Base-by-base conservation (phyloP, 768 basidiomycete species). In the Mycena haematopus region DNA sequence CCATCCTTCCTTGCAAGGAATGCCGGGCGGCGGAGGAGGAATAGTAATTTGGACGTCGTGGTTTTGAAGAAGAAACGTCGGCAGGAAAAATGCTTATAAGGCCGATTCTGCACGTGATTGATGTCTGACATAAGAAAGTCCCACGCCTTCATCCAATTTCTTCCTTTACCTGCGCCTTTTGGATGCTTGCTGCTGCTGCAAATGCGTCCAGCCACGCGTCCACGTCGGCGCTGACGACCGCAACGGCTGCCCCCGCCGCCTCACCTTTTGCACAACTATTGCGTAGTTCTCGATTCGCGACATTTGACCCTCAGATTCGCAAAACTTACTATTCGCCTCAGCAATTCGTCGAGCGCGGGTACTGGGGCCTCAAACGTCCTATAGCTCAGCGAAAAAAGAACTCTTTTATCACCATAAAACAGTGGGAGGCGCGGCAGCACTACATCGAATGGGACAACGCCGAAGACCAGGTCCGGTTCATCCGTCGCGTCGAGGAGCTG, bases 311-410 rank as follows among this genome's bases (percentile, higher is more conserved):
- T 0, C 70, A 73, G 49, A 92, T 96, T 62, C 82, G 83, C 49
- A 93, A 94, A 70, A 85, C 92, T 21, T 95, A 94, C 75, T 84
- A 87, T 17, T 78, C 92, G 0, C 82, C 84, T 49, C 82, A 84
- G 22, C 88, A 89, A 45, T 82, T 91, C 71, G 86, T 88, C 14
- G 80, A 88, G 67, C 85, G 92, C 27, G 91, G 92, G 56, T 84
- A 93, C 77, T 96, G 87, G 84, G 93, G 93, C 24, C 78, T 95
- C 64, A 96, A 96, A 75, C 88, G 93, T 0, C 89, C 92, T 24
- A 84, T 95, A 24, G 79, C 90, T 2, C 77, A 89, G 49, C 84
- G 88, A 56, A 83, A 86, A 33, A 83, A 83, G 49, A 80, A 85
- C 63, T 84, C 86, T n/a, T 85, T 82, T 69, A 85, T 95, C 61